Conservation (phyloP, 2,329 filamentous ascomycete species). For the Escovopsis sp. region DNA sequence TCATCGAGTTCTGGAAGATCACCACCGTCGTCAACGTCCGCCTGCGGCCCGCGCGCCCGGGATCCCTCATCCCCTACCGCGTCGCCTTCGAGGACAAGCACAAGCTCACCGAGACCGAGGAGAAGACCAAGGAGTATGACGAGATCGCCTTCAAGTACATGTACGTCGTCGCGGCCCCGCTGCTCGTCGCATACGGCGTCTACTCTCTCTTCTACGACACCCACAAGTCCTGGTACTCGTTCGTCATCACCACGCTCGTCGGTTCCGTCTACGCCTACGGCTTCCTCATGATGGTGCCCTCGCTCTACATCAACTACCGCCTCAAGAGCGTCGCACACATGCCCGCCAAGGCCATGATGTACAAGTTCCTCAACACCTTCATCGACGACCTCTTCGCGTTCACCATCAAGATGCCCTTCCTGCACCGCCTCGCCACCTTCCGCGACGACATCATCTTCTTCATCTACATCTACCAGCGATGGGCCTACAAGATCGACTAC, state of each 20-base stretch:
- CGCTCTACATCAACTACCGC: constrained; percentile 96
- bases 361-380: constrained; percentile 97
- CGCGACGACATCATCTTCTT: constrained; percentile 98
- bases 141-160: constrained; percentile 96
- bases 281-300: constrained; percentile 98
- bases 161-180: constrained; percentile 79
- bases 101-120: constrained; percentile 83
- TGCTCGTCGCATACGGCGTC: constrained; percentile 74
- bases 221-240: constrained; percentile 98
- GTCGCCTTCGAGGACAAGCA: constrained; percentile 93
- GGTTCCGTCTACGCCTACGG: constrained; percentile 96
- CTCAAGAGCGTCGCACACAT: constrained; percentile 93
- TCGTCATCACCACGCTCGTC: constrained; percentile 86
- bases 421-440: constrained; percentile 84
- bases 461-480: constrained; percentile 89
- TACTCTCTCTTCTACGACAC: constrained; percentile 88
- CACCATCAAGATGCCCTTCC: constrained; percentile 96
- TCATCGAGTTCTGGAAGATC: constrained; percentile 75
- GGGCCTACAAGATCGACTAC: constrained; percentile 84
- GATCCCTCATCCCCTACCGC: constrained; percentile 62
- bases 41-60: constrained; percentile 50
- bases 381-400: constrained; percentile 98
- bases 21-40: constrained; percentile 89
- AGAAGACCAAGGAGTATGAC: constrained; percentile 98
- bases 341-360: constrained; percentile 91